Conservation (phyloP, 108 stramenopile species). For the Cyclostephanos tholiformis region DNA sequence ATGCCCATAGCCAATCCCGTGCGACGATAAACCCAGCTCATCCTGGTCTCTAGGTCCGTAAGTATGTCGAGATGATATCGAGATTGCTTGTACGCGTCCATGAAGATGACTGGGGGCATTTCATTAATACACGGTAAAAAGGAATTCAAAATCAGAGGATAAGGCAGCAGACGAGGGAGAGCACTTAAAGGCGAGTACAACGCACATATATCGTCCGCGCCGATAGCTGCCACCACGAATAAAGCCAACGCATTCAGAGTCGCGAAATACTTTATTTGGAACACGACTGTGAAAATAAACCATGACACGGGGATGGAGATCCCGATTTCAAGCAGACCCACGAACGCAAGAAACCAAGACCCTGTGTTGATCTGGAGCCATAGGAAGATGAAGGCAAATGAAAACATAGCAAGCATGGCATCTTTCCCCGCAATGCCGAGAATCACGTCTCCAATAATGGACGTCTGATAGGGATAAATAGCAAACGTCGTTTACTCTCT, state of each 20-base stretch:
- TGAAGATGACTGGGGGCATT: conserved; percentile 49
- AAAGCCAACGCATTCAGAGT: conserved; percentile 55
- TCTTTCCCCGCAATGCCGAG: conserved; percentile 47
- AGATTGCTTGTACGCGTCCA: conserved; percentile 61
- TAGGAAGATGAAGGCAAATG: conserved; percentile 52
- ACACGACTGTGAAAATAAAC: conserved; percentile 53
- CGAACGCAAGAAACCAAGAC: conserved; percentile 55
- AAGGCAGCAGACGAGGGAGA: background rate
- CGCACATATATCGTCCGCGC: conserved; percentile 48
- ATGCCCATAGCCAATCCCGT: conserved; percentile 61
- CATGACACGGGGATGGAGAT: conserved; percentile 58
- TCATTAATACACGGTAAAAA: background rate
- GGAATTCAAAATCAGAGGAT: background rate
- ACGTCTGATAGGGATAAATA: background rate
- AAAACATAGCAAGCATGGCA: conserved; percentile 43
- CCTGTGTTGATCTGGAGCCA: conserved; percentile 47
- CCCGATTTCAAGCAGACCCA: conserved; percentile 57
- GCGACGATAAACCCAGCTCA: conserved; percentile 62
- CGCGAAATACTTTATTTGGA: conserved; percentile 60
- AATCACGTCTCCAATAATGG: conserved; percentile 55
- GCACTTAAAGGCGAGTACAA: background rate
- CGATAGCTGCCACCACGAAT: conserved; percentile 64
- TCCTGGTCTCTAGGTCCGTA: conserved; percentile 46
- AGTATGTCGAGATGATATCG: conserved; percentile 36
- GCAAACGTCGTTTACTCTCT: no score